These are phyloP conservation scores for Elasticomyces elasticus DNA, from an alignment of 495 filamentous ascomycete species.

Conservation along the genomic window DNA sequence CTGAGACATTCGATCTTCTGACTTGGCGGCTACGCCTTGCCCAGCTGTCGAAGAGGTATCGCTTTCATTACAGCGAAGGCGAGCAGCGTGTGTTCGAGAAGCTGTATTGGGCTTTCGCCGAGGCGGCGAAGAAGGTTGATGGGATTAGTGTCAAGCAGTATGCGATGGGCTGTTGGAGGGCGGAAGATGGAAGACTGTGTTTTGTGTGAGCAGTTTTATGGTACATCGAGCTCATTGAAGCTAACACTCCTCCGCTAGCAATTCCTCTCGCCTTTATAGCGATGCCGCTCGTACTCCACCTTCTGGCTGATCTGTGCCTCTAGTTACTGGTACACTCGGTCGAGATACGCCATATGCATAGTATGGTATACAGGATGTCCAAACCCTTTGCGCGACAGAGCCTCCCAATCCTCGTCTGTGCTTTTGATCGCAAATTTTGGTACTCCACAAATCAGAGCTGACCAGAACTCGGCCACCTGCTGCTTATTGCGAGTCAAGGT, in stretches of 20 bases:
- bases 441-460: too few species aligned
- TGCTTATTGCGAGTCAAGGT: too few species aligned
- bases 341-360: too few species aligned
- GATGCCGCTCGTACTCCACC: too few species aligned
- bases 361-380: too few species aligned
- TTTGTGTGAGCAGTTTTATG: not conserved
- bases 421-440: too few species aligned
- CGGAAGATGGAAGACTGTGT: not conserved
- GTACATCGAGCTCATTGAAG: not conserved
- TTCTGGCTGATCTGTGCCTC: too few species aligned
- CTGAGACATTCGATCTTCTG: not conserved
- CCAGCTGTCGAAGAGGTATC: conserved; percentile 3
- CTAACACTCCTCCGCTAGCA: not conserved
- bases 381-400: too few species aligned
- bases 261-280: not conserved
- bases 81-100: conserved; percentile 7
- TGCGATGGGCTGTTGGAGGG: not conserved
- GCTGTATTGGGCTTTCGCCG: conserved; percentile 4
- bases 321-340: too few species aligned
- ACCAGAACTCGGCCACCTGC: too few species aligned
- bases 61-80: conserved; percentile 1
- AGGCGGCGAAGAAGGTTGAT: conserved; percentile 7
- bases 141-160: not conserved
- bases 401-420: too few species aligned
- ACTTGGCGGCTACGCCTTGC: not conserved